Evolutionary conservation across 768 basidiomycete species (phyloP), one percentile per base, ranked within the genome.

Genomic region (Rhodosporidiobolus odoratus): DNA sequence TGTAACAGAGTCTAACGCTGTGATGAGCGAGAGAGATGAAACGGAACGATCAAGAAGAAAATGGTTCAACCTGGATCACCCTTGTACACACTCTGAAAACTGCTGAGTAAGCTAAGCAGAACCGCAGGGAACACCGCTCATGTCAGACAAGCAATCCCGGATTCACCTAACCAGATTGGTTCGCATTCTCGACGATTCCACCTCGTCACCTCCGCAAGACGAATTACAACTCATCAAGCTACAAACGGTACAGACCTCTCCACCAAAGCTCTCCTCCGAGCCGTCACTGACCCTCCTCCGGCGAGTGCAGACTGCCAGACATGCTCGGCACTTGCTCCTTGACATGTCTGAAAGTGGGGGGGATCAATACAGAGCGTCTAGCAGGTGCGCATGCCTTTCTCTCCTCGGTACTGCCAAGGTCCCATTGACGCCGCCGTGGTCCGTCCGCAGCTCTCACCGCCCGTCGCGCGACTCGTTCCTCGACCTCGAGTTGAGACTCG

Each of bases 91-190:
- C 48, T 50, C 23, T n/a, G 21, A 8, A 23, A 19, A 50, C 12
- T 10, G 21, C 23, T 23, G 27, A 19, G 9, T 12, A 8, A 50
- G 48, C 48, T 23, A 23, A 9, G 48, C 7, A 10, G 12, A 50
- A 10, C 48, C 12, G 13, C 12, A 45, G 13, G 23, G 43, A 45
- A 45, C 43, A 45, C 12, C 43, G 43, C 43, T 13, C 13, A 45
- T 32, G 34, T 3, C 12, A 12, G 30, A 54, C 9, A 19, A n/a
- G 37, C 53, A 34, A 16, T 17, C 37, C 6, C 40, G 43, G 35
- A 34, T 64, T 19, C 43, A 53, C 37, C 58, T 60, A 32, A 48
- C n/a, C 38, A 61, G 67, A n/a, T 35, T 67, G 50, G 66, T 67
- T 32, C 27, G 16, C 23, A 9, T 59, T 25, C 37, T 65, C 58